Evolutionary conservation across 176 grass and related monocot genomes (phyloP), one percentile per base, ranked within the genome.

Genomic region (Aegilops sharonensis): DNA sequence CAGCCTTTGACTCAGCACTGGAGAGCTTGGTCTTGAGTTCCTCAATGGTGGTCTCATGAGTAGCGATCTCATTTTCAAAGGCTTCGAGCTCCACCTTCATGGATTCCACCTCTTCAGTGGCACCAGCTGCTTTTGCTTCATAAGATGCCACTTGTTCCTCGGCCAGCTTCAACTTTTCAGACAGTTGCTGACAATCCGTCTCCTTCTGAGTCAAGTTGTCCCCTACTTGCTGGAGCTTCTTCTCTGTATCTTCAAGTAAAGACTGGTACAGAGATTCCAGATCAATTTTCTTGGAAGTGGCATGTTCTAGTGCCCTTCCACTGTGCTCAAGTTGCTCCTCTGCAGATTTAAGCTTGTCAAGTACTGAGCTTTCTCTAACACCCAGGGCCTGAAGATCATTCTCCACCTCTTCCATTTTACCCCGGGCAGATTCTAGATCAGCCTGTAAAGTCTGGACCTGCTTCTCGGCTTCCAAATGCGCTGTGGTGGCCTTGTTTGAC

Each of bases 241-340:
- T 68, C 78, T 93, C 89, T 78, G 95, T 91, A 64, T 98, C 95
- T 89, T 95, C 94, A 69, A 92, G 78, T 65, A 98, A 86, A 78
- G 91, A 92, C 60, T 93, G 89, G 52, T 95, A 92, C 47, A 93
- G 60, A 78, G 85, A 42, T 69, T 95, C 91, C 65, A 93, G 78
- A 59, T 98, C 91, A 43, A 91, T 56, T 77, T 91, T 98, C 91
- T 93, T 95, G 59, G 90, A 90, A 78, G 85, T 83, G 79, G 89
- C 85, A 81, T 98, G 89, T 59, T 98, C 91, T 59, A 95, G 80
- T 77, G 68, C 84, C 63, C 86, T 95, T 39, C 72, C 81, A 62
- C 86, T 89, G 91, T 95, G 89, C 88, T 94, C 93, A 80, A 98
- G 81, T 72, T 95, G 81, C 69, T 96, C 86, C 63, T 90, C 84